Percentiles rank a stretch among this genome's conserved stretches.
These are phyloP conservation scores for Phytophthora chlamydospora DNA, from an alignment of 352 stramenopile species.

Conservation along the genomic window DNA sequence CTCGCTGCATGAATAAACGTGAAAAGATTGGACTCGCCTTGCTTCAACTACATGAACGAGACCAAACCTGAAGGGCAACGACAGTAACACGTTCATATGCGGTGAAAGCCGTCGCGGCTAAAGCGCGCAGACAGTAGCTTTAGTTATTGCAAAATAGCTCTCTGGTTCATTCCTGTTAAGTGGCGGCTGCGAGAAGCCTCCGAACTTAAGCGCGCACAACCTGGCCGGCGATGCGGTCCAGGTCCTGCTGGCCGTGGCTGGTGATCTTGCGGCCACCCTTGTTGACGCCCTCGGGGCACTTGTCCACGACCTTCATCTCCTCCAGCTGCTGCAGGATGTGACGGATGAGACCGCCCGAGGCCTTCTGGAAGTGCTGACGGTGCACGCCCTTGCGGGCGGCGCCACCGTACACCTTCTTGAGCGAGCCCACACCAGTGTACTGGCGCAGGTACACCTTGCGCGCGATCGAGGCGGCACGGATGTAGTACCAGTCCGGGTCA, in stretches of 20 bases:
- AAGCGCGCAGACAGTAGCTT: constrained; percentile 33
- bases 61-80: constrained; percentile 13
- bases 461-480: constrained; percentile 97
- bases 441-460: constrained; percentile 99
- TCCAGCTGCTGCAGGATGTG: constrained; percentile 98
- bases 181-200: constrained; percentile 32
- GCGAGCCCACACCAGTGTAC: constrained; percentile 95
- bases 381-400: constrained; percentile 91
- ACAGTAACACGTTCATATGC: not conserved
- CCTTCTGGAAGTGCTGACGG: constrained; percentile 97
- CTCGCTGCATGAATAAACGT: not conserved
- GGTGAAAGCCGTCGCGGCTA: constrained; percentile 25
- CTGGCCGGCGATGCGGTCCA: constrained; percentile 98
- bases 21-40: not conserved
- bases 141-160: constrained; percentile 66
- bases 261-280: constrained; percentile 96
- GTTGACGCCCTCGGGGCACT: constrained; percentile 89
- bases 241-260: constrained; percentile 97
- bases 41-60: too few relatives aligned
- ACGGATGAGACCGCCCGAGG: constrained; percentile 96
- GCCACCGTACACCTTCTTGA: constrained; percentile 99
- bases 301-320: constrained; percentile 98
- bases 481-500: constrained; percentile 99
- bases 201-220: constrained; percentile 86
- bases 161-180: constrained; percentile 47